Percentiles rank a stretch among this genome's conserved stretches.
phyloP scores from a whole-genome alignment of 495 filamentous ascomycete species.

The Tuber microsphaerosporum region DNA sequence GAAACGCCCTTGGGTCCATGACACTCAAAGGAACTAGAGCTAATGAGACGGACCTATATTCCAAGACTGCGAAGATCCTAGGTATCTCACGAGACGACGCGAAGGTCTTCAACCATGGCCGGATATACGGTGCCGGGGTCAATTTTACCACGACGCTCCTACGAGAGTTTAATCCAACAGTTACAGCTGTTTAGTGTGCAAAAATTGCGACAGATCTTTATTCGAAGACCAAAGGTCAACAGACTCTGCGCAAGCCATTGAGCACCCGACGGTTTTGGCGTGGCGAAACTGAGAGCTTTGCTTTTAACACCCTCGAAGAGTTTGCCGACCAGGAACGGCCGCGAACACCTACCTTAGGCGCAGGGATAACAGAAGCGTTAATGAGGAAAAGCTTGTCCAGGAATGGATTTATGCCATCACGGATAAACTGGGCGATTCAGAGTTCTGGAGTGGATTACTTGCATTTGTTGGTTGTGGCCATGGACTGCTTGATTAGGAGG shows the following conservation, averaged over 20 bases:
- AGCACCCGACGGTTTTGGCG: conserved; percentile 80
- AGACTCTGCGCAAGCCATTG: conserved; percentile 63
- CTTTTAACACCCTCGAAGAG: conserved; percentile 96
- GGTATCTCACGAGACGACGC: conserved; percentile 91
- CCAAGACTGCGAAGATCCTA: conserved; percentile 81
- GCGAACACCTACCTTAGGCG: conserved; percentile 85
- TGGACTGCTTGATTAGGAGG: conserved; percentile 86
- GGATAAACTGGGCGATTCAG: too few species aligned
- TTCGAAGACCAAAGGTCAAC: conserved; percentile 77
- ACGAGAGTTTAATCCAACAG: conserved; percentile 79
- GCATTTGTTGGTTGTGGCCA: too few species aligned
- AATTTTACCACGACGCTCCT: conserved; percentile 87
- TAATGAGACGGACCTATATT: conserved; percentile 89
- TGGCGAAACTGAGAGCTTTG: conserved; percentile 91
- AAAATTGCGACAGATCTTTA: conserved; percentile 75
- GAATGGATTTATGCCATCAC: conserved; percentile 89
- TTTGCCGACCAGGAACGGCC: conserved; percentile 92
- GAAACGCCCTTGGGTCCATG: conserved; percentile 98
- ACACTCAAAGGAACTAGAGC: conserved; percentile 92
- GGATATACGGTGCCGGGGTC: conserved; percentile 92
- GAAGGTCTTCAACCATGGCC: conserved; percentile 97
- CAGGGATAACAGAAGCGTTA: conserved; percentile 94
- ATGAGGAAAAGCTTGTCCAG: conserved; percentile 80
- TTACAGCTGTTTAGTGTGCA: conserved; percentile 68
- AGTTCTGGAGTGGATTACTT: too few species aligned